A percentile compares a stretch with the other conserved stretches of the same genome.
Conservation (phyloP, 2,329 filamentous ascomycete genomes). For the Diaporthe sp. region DNA sequence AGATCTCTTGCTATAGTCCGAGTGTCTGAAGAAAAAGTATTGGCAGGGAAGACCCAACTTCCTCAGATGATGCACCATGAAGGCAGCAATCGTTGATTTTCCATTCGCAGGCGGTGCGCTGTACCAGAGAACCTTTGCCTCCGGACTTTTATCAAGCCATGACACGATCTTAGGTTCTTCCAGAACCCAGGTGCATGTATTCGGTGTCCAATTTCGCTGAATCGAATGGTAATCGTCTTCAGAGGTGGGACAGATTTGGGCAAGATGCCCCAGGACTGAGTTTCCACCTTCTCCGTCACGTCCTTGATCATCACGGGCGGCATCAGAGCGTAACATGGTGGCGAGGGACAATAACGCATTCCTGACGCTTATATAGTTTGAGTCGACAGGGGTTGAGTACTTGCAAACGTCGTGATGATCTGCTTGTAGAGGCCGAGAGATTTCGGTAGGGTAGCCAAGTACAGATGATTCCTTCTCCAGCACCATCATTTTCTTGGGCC, state of each 20-base stretch:
- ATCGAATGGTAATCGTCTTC: neutral
- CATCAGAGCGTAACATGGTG: neutral
- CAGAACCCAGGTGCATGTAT: neutral
- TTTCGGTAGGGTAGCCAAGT: neutral
- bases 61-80: neutral
- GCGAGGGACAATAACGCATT: neutral
- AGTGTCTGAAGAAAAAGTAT: neutral
- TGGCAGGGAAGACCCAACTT: neutral
- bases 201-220: neutral
- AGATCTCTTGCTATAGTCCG: neutral
- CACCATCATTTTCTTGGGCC: neutral
- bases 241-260: neutral
- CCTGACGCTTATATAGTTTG: neutral
- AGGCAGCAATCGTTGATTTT: neutral
- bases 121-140: neutral
- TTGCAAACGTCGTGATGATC: slow-evolving; percentile 17
- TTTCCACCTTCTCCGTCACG: neutral
- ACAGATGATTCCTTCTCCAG: neutral
- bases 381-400: neutral
- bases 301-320: neutral
- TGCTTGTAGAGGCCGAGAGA: neutral
- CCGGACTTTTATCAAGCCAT: neutral
- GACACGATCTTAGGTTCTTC: neutral
- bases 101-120: neutral
- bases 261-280: neutral